Evolutionary conservation across 306 rosid species (phyloP).

Genomic region (Adenanthera pavonina): DNA sequence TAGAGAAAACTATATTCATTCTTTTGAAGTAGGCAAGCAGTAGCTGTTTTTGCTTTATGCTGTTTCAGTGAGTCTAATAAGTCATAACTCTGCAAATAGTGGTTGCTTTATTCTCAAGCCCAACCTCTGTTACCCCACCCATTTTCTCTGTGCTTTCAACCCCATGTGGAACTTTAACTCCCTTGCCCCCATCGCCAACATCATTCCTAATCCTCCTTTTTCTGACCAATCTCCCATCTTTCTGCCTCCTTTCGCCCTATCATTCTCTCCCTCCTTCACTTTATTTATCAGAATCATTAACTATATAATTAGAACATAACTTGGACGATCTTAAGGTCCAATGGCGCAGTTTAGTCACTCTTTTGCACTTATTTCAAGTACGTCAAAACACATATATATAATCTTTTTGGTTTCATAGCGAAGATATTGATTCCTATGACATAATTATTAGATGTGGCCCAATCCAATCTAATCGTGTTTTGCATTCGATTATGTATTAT

Average conservation of each 20-base stretch:
- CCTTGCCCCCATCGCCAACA: constrained; percentile 54
- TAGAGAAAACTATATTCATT: constrained; percentile 35
- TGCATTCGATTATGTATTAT: constrained; percentile 20
- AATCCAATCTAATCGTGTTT: constrained; percentile 29
- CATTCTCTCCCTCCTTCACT: constrained; percentile 26
- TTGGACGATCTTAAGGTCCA: constrained; percentile 36
- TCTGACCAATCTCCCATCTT: constrained; percentile 45
- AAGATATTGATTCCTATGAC: constrained; percentile 26
- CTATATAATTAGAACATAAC: constrained; percentile 33
- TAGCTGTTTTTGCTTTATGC: constrained; percentile 52
- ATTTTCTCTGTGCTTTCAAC: constrained; percentile 17
- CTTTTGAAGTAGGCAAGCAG: constrained; percentile 16
- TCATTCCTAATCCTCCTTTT: constrained; percentile 49
- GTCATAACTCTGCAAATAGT: constrained; percentile 32
- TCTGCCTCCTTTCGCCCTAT: constrained; percentile 40
- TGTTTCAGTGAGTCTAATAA: constrained; percentile 31
- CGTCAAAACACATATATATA: neutral
- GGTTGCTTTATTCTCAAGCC: constrained; percentile 50
- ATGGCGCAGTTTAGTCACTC: constrained; percentile 25
- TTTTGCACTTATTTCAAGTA: constrained; percentile 27
- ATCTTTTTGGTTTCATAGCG: neutral
- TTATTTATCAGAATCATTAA: constrained; percentile 36
- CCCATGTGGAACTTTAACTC: constrained; percentile 50
- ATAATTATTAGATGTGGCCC: constrained; percentile 38
- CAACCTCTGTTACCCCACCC: constrained; percentile 45